Base-by-base conservation (phyloP, 2,329 filamentous ascomycete species). In the Ophiostoma tasmaniense region DNA sequence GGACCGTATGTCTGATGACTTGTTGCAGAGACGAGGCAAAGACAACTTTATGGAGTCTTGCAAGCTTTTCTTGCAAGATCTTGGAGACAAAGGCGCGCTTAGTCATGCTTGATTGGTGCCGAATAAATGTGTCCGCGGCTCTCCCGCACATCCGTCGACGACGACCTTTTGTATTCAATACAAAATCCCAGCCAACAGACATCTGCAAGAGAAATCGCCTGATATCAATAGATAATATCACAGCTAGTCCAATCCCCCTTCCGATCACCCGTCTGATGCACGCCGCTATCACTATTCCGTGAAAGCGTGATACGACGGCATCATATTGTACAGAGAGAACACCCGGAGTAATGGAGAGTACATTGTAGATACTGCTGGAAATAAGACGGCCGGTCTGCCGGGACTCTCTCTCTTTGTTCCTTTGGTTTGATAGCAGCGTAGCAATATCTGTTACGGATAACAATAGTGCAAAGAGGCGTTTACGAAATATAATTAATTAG, bases 1-100 rank as follows among this genome's bases (percentile, higher is more conserved):
- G 68, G 71, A 73, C 72, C 72, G 33, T 8, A 3, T n/a, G 28
- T 35, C 14, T 61, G 20, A 22, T 2, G 20, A 64, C 30, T 64
- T 37, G 59, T 35, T 35, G 30, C 1, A 17, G 30, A 37, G 3
- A 20, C 20, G 7, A 37, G 8, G 20, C 61, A 6, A 20, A 35
- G 28, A 37, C 14, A 20, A n/a, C 10, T 14, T 13, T 64, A 64
- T 64, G 50, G 50, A 55, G n/a, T 3, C 50, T 55, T 28, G 10
- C 22, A 55, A 25, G 25, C 3, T 28, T 10, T 55, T 10, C 22
- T n/a, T n/a, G 2, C 39, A 17, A 17, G 13, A 45, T 39, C 0
- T 2, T 39, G 10, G 11, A 39, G 37, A 14, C 10, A 39, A 14
- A 39, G 42, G 17, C 6, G 17, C 8, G 7, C 7, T 52, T 55